Evolutionary conservation across 441 rosid species (phyloP).

Genomic region (Euphorbia schlechtendalii): DNA sequence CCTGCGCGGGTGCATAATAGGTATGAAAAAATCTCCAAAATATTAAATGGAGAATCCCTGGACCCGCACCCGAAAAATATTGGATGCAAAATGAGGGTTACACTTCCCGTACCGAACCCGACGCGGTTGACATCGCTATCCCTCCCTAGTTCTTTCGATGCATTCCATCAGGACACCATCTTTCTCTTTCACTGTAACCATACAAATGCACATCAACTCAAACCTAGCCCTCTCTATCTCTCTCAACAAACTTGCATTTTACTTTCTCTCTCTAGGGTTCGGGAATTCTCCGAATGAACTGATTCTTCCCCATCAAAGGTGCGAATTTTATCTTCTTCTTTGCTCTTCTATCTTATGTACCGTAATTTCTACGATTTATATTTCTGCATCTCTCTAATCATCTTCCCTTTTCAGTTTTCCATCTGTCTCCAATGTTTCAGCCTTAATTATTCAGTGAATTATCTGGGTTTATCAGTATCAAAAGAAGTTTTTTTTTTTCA

Average conservation of each 20-base stretch:
- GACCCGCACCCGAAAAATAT: too few species aligned
- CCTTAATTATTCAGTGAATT: background rate
- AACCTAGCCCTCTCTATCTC: background rate
- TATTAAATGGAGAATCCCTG: too few species aligned
- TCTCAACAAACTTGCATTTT: background rate
- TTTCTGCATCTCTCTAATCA: background rate
- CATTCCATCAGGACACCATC: background rate
- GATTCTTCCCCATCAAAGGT: slow-evolving; percentile 12
- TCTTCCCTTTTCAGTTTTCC: background rate
- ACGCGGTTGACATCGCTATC: too few species aligned
- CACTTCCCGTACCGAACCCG: too few species aligned
- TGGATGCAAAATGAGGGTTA: too few species aligned
- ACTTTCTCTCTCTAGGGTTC: slow-evolving; percentile 17
- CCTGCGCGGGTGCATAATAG: too few species aligned
- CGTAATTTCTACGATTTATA: background rate
- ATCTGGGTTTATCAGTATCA: background rate
- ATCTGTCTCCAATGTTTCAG: background rate
- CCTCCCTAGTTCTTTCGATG: background rate
- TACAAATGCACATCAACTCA: background rate
- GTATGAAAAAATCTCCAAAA: too few species aligned
- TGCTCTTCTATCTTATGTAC: background rate
- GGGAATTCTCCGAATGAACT: background rate
- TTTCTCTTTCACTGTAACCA: background rate
- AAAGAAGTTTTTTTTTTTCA: background rate
- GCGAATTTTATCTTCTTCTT: background rate